Percentiles rank a stretch among this genome's conserved stretches.
Evolutionary conservation across 139 green algal genomes (phyloP).

Genomic region (Gonium pectorale): DNA sequence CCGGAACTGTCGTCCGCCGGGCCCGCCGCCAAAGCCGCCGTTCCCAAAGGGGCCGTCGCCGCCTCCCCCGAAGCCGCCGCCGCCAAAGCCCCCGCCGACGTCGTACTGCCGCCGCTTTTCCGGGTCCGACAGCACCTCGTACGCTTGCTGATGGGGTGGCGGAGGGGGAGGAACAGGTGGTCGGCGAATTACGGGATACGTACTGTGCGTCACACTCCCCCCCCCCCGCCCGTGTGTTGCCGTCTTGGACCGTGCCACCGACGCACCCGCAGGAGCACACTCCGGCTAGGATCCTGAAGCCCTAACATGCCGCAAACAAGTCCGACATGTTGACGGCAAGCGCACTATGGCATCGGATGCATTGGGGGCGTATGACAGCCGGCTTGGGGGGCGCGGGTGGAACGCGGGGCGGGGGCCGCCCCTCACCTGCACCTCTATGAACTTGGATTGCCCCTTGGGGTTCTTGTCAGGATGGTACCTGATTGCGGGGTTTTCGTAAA

Average conservation of each 20-base stretch:
- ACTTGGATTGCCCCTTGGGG: constrained; percentile 42
- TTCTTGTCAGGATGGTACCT: constrained; percentile 62
- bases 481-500: too few species aligned
- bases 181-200: neutral
- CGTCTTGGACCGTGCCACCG: too few species aligned
- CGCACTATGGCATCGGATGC: neutral
- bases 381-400: neutral
- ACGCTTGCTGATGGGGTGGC: constrained; percentile 37
- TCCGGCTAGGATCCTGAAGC: too few species aligned
- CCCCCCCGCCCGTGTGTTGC: too few species aligned
- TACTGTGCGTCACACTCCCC: too few species aligned
- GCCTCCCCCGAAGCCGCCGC: neutral
- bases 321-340: neutral
- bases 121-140: constrained; percentile 49
- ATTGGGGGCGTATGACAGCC: neutral
- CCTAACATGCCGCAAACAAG: too few species aligned
- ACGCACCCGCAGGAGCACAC: too few species aligned
- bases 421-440: constrained; percentile 51
- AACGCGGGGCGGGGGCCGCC: neutral
- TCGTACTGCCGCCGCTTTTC: constrained; percentile 51
- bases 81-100: constrained; percentile 14
- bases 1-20: too few species aligned
- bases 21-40: too few species aligned
- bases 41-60: neutral
- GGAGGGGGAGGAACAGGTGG: neutral